Base-by-base conservation (phyloP, 441 rosid species). In the Eugenia klotzschiana region DNA sequence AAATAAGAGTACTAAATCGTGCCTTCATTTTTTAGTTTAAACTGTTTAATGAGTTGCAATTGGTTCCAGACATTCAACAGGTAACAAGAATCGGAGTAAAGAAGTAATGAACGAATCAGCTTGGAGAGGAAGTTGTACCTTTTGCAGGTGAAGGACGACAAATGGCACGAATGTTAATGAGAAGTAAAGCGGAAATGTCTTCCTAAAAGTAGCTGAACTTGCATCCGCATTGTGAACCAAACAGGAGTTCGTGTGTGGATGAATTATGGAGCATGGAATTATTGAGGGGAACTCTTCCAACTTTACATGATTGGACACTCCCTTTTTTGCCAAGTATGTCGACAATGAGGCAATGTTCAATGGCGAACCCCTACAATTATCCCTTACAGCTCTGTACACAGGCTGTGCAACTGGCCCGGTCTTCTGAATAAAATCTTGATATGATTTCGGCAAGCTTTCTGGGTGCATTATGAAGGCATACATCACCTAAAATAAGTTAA, bases 391-490 rank as follows among this genome's bases (percentile, higher is more conserved):
- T 90, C 93, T 94, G 90, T 97, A 97, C 13, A 93, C 95, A 83
- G 98, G 97, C 22, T 86, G 89, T 29, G 95, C 94, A 86, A 95
- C 98, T 80, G 99, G 99, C 79, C 99, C 98, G 33, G 99, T 97
- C 89, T 94, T 95, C 90, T 95, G 98, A 87, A 97, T 97, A 64
- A 95, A 97, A 85, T 95, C 97, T 84, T 87, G 94, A 90, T 97
- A 97, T 81, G 98, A 89, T 89, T 93, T 93, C 49, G 98, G 99
- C 92, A 97, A 91, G 90, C 97, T 97, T 90, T 94, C 99, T 11
- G 99, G 98, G 73, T 94, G 99, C 99, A 97, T 95, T 69, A 95
- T 92, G 88, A 97, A 97, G 85, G 94, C 74, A 89, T 97, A 97
- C 99, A 97, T 97, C 73, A 95, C 94, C 99, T 97, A 91, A 81